phyloP scores from a whole-genome alignment of 768 basidiomycete genomes.

The Hortiboletus campestris region DNA sequence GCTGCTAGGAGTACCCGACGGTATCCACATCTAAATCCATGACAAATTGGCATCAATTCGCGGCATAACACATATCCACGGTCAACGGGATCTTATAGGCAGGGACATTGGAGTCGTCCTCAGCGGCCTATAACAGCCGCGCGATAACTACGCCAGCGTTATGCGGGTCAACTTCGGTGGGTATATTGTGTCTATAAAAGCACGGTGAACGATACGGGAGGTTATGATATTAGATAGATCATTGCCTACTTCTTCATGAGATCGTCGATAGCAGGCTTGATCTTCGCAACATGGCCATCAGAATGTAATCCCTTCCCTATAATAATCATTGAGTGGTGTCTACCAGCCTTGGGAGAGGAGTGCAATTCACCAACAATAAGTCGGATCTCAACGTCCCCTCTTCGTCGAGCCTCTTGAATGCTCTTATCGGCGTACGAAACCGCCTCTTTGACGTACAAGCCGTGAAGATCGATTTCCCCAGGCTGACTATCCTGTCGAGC shows the following conservation, averaged over 20 bases:
- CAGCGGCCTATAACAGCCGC: constrained; percentile 36
- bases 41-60: not conserved
- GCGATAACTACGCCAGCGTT: constrained; percentile 88
- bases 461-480: constrained; percentile 87
- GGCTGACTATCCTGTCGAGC: constrained; percentile 55
- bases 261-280: constrained; percentile 89
- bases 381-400: constrained; percentile 62
- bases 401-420: constrained; percentile 60
- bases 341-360: not conserved
- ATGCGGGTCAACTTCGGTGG: constrained; percentile 70
- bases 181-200: constrained; percentile 60
- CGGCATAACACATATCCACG: not conserved
- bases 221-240: not conserved
- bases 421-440: constrained; percentile 70
- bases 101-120: not conserved
- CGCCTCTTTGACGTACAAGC: constrained; percentile 92
- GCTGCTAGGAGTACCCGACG: not conserved
- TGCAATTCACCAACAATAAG: constrained; percentile 77
- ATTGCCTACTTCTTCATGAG: constrained; percentile 71
- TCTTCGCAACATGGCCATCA: constrained; percentile 68
- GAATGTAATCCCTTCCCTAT: constrained; percentile 89
- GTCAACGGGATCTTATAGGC: not conserved
- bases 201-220: not conserved
- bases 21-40: not conserved
- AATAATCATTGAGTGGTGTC: not conserved